phyloP scores from a whole-genome alignment of 2,329 filamentous ascomycete genomes.

The Bipolaris oryzae region DNA sequence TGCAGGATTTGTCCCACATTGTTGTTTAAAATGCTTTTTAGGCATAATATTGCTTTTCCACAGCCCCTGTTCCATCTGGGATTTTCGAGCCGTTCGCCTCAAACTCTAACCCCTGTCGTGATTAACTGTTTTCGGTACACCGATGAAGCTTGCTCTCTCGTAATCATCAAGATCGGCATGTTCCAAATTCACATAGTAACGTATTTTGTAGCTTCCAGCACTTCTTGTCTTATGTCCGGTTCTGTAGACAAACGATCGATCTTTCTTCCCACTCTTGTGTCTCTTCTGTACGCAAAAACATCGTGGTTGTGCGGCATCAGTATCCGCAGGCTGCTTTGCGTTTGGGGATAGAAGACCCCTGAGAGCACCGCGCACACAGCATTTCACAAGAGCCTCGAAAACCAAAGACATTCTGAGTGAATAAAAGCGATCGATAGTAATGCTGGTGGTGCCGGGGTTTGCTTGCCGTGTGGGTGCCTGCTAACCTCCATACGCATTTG shows the following conservation, averaged over 20 bases:
- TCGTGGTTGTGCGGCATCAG: not conserved
- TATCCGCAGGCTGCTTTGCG: not conserved
- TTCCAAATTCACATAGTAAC: slow-evolving; percentile 3
- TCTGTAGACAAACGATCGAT: slow-evolving; percentile 1
- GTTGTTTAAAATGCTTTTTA: not conserved
- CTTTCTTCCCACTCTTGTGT: slow-evolving; percentile 2
- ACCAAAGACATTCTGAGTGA: not conserved
- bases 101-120: not conserved
- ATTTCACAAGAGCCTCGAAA: not conserved
- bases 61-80: not conserved
- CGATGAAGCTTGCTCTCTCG: not conserved
- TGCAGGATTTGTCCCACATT: not conserved
- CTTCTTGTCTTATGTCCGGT: not conserved
- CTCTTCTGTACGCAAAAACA: slow-evolving; percentile 4
- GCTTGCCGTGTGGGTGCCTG: not conserved
- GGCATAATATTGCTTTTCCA: not conserved
- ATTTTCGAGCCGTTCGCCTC: not conserved
- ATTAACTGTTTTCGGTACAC: not conserved
- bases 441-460: not conserved
- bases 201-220: not conserved
- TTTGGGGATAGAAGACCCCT: not conserved
- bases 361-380: slow-evolving; percentile 2
- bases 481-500: no score
- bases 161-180: not conserved
- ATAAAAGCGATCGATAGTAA: not conserved